A percentile compares a stretch with the other conserved stretches of the same genome.
phyloP scores from a whole-genome alignment of 768 basidiomycete species.

The Austroboletus festivus region DNA sequence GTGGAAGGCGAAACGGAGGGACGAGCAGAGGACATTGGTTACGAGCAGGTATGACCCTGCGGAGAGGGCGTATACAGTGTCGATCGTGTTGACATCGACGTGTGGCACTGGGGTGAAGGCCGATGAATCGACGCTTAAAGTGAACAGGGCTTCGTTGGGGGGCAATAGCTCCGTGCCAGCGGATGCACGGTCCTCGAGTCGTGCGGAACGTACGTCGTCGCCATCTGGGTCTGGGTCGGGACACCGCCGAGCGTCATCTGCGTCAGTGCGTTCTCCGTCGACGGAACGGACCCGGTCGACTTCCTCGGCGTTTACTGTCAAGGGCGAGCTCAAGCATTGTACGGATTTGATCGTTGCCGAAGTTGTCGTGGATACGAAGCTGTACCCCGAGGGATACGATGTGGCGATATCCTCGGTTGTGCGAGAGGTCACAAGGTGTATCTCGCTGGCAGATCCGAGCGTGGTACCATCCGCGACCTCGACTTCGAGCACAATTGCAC shows the following conservation, averaged over 20 bases:
- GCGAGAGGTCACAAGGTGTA: constrained; percentile 35
- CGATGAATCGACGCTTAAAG: constrained; percentile 40
- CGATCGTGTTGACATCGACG: constrained; percentile 43
- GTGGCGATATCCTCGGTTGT: constrained; percentile 45
- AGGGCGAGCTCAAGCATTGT: constrained; percentile 57
- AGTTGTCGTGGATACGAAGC: constrained; percentile 74
- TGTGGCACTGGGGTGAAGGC: constrained; percentile 6
- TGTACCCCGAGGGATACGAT: constrained; percentile 75
- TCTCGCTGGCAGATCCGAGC: constrained; percentile 34
- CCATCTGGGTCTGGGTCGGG: constrained; percentile 20
- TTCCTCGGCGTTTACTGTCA: constrained; percentile 58
- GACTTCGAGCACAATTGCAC: constrained; percentile 16
- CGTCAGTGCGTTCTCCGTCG: constrained; percentile 32
- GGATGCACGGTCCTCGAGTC: constrained; percentile 13
- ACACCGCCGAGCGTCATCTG: constrained; percentile 19
- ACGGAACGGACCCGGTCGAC: constrained; percentile 30
- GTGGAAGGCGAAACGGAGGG: constrained; percentile 62
- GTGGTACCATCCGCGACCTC: constrained; percentile 8
- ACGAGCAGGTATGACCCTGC: constrained; percentile 50
- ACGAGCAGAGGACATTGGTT: constrained; percentile 57
- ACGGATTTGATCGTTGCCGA: constrained; percentile 77
- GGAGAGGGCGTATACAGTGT: constrained; percentile 48
- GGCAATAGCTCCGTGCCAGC: no score
- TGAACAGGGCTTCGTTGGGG: constrained; percentile 42
- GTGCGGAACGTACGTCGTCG: constrained; percentile 20